Percentiles rank a stretch among this genome's conserved stretches.
Conservation (phyloP, 345 rosid genomes). For the Eucalyptus fibrosa region DNA sequence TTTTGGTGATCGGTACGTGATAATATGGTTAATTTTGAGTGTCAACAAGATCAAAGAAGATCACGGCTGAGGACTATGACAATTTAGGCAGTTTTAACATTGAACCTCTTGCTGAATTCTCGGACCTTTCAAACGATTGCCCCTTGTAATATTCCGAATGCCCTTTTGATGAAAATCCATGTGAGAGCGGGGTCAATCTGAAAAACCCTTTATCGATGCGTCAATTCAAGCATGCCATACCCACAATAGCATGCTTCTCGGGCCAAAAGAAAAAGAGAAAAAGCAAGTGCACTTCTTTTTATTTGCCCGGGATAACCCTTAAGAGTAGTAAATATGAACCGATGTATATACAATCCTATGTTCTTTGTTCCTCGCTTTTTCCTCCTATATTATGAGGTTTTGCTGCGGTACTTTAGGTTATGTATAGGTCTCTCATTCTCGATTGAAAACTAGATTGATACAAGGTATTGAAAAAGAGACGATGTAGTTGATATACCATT, state of each 20-base stretch:
- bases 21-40: too few species aligned
- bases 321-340: too few species aligned
- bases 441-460: neutral
- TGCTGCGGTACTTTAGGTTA: rapidly evolving
- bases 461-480: neutral
- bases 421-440: neutral
- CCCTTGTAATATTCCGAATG: neutral
- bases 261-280: too few species aligned
- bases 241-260: too few species aligned
- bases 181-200: neutral
- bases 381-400: too few species aligned
- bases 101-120: too few species aligned
- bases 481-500: neutral
- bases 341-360: neutral
- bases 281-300: neutral
- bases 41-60: neutral
- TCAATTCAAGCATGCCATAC: neutral
- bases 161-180: neutral
- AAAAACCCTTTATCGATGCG: rapidly evolving
- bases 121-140: neutral
- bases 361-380: neutral
- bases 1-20: rapidly evolving
- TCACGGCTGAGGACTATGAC: rapidly evolving
- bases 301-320: rapidly evolving
- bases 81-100: rapidly evolving